A percentile compares a stretch with the other conserved stretches of the same genome.
These are phyloP conservation scores for Clonostachys rosea DNA, from an alignment of 2,329 filamentous ascomycete genomes.

Conservation along the genomic window DNA sequence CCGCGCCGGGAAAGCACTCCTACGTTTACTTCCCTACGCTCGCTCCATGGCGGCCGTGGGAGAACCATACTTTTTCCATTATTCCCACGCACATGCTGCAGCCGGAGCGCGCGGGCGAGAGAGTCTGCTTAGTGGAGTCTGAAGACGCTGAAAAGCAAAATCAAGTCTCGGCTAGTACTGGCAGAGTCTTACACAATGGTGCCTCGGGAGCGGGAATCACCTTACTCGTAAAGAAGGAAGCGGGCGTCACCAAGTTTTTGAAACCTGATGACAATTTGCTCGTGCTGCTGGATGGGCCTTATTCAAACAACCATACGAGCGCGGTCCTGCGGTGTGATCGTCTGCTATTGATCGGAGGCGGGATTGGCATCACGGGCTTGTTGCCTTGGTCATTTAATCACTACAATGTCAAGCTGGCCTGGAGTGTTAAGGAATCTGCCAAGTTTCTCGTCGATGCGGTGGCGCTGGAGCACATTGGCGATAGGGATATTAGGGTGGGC, in stretches of 20 bases:
- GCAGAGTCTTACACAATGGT: too few relatives aligned
- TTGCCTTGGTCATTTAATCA: slow-evolving; percentile 25
- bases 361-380: slow-evolving; percentile 40
- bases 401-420: slow-evolving; percentile 27
- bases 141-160: background rate
- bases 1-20: slow-evolving; percentile 23
- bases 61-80: slow-evolving; percentile 51
- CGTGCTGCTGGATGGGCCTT: slow-evolving; percentile 32
- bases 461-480: slow-evolving; percentile 13
- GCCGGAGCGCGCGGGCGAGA: background rate
- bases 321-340: slow-evolving; percentile 21
- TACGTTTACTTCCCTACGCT: slow-evolving; percentile 47
- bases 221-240: slow-evolving; percentile 25
- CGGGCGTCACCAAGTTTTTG: slow-evolving; percentile 26
- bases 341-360: slow-evolving; percentile 37
- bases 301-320: slow-evolving; percentile 19
- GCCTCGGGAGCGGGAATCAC: slow-evolving; percentile 16
- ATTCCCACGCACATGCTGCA: slow-evolving; percentile 16
- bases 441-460: slow-evolving; percentile 21
- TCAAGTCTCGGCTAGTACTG: background rate
- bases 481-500: slow-evolving; percentile 28
- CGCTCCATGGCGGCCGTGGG: slow-evolving; percentile 33
- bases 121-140: background rate
- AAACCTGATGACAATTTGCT: slow-evolving; percentile 13
- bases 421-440: slow-evolving; percentile 20